Percentiles rank a stretch among this genome's conserved stretches.
Evolutionary conservation across 2,329 filamentous ascomycete species (phyloP).

Genomic region (Zymoseptoria brevis): DNA sequence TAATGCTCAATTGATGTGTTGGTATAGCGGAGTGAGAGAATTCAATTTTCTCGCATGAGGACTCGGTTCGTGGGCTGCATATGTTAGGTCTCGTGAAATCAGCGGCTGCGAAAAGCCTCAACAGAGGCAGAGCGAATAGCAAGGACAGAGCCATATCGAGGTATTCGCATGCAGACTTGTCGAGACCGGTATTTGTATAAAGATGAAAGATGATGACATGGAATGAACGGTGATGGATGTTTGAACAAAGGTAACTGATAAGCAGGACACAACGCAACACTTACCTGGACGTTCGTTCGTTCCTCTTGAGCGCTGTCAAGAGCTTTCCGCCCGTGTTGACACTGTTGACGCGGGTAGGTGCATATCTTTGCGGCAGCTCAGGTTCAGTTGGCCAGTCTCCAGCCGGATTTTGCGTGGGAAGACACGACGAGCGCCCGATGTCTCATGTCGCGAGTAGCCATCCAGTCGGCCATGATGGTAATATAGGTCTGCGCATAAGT

Average conservation of each 20-base stretch:
- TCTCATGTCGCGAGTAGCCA: not conserved
- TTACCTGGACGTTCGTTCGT: not conserved
- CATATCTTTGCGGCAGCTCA: not conserved
- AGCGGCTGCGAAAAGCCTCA: not conserved
- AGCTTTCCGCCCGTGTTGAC: conserved; percentile 1
- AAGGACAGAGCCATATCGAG: not conserved
- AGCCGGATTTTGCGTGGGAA: not conserved
- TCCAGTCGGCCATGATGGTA: too few relatives aligned
- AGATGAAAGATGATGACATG: not conserved
- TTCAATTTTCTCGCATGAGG: conserved; percentile 9
- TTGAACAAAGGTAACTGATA: not conserved
- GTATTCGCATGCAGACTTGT: not conserved
- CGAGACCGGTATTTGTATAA: not conserved
- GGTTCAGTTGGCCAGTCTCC: not conserved
- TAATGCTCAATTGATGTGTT: conserved; percentile 2
- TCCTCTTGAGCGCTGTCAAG: not conserved
- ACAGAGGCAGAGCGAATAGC: not conserved
- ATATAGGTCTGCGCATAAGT: too few relatives aligned
- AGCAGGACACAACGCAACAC: not conserved
- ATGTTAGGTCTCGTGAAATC: not conserved
- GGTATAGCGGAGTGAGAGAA: not conserved
- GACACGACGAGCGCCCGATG: not conserved
- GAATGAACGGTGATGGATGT: not conserved
- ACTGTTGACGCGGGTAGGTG: not conserved
- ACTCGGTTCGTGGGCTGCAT: not conserved